Percentiles rank a stretch among this genome's conserved stretches.
These are phyloP conservation scores for Nakazawaea peltata DNA, from an alignment of 805 yeast species.

Conservation along the genomic window DNA sequence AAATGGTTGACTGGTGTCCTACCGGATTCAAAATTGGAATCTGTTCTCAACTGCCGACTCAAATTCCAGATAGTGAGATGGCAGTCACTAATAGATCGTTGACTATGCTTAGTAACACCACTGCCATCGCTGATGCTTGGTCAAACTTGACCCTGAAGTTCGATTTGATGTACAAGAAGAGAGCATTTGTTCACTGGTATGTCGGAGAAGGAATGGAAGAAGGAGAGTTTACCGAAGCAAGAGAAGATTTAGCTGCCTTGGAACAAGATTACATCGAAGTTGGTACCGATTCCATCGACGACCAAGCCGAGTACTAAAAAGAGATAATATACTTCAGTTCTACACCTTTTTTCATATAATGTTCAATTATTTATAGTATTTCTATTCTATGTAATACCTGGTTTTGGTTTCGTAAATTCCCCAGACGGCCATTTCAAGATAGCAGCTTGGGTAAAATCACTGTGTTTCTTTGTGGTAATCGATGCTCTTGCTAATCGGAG, in stretches of 20 bases:
- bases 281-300: slow-evolving; percentile 69
- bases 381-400: slow-evolving; percentile 38
- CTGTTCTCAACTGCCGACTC: slow-evolving; percentile 88
- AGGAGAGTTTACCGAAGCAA: slow-evolving; percentile 92
- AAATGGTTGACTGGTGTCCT: slow-evolving; percentile 95
- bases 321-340: too few relatives aligned
- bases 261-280: slow-evolving; percentile 91
- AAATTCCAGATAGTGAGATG: slow-evolving; percentile 71
- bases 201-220: slow-evolving; percentile 98
- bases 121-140: slow-evolving; percentile 95
- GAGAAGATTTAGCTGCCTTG: slow-evolving; percentile 87
- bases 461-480: slow-evolving; percentile 25
- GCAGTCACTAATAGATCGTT: slow-evolving; percentile 86
- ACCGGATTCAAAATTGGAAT: slow-evolving; percentile 95
- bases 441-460: slow-evolving; percentile 67
- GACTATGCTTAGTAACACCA: slow-evolving; percentile 88
- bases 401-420: slow-evolving; percentile 37
- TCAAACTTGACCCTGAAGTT: slow-evolving; percentile 85
- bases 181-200: slow-evolving; percentile 96
- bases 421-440: slow-evolving; percentile 53
- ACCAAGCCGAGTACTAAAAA: slow-evolving; percentile 22
- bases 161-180: slow-evolving; percentile 89
- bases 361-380: background rate
- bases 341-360: background rate
- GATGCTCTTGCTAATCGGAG: slow-evolving; percentile 50